phyloP scores from a whole-genome alignment of 352 stramenopile genomes.

The Globisporangium yorkense region DNA sequence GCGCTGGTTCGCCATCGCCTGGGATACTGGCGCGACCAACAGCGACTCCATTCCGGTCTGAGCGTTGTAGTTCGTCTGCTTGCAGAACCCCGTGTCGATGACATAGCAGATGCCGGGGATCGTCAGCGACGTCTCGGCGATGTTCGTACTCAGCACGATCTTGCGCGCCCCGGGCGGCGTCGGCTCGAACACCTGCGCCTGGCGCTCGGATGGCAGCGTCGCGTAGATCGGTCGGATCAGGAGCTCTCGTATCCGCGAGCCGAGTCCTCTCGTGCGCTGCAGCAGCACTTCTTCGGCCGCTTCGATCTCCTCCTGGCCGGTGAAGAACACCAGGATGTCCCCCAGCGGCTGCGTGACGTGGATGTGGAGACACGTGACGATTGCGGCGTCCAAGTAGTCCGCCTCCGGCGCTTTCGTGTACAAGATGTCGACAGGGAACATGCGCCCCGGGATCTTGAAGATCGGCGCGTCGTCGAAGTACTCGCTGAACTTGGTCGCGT shows the following conservation, averaged over 20 bases:
- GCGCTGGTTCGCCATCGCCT: slow-evolving; percentile 96
- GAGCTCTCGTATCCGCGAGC: slow-evolving; percentile 96
- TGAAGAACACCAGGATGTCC: slow-evolving; percentile 99
- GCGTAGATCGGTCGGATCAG: slow-evolving; percentile 99
- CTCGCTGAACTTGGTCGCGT: slow-evolving; percentile 98
- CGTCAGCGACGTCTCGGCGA: slow-evolving; percentile 98
- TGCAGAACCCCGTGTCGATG: slow-evolving; percentile 99
- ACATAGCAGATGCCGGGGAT: slow-evolving; percentile 99
- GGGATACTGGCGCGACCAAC: slow-evolving; percentile 96
- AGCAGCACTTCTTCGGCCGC: slow-evolving; percentile 94
- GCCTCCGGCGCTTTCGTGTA: slow-evolving; percentile 98
- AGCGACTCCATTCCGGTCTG: slow-evolving; percentile 98
- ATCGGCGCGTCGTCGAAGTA: slow-evolving; percentile 99
- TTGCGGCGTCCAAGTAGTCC: slow-evolving; percentile 98
- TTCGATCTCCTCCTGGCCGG: slow-evolving; percentile 99
- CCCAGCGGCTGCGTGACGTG: slow-evolving; percentile 97
- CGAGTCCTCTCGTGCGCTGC: slow-evolving; percentile 90
- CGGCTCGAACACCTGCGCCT: slow-evolving; percentile 99
- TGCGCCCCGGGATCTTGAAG: slow-evolving; percentile 98
- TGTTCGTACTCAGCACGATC: slow-evolving; percentile 99
- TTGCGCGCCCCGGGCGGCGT: slow-evolving; percentile 95
- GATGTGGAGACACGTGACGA: slow-evolving; percentile 98
- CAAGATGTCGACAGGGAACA: slow-evolving; percentile 95
- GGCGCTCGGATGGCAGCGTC: slow-evolving; percentile 96
- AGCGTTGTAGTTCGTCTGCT: slow-evolving; percentile 99